Conservation (phyloP, 768 basidiomycete species). For the Naganishia friedmannii region DNA sequence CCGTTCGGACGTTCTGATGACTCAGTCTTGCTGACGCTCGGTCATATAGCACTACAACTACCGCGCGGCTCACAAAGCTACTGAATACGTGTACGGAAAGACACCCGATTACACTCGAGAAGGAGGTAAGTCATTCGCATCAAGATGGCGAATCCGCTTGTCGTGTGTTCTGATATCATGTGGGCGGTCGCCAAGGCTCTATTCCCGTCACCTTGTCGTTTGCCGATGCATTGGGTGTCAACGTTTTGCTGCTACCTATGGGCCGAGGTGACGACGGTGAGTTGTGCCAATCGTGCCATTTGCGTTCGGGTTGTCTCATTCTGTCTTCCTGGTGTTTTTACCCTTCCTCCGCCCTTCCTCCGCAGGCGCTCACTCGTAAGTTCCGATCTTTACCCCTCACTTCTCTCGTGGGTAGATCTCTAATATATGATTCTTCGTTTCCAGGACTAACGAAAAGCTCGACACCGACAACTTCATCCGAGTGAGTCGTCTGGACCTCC, state of each 20-base stretch:
- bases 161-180: not conserved
- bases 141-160: not conserved
- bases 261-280: constrained; percentile 85
- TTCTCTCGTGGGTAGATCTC: not conserved
- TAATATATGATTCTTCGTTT: constrained; percentile 1
- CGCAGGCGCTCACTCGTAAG: constrained; percentile 37
- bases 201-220: constrained; percentile 93
- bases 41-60: constrained; percentile 79
- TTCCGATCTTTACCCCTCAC: not conserved
- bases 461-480: constrained; percentile 84
- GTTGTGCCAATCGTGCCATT: not conserved
- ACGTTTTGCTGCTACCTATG: constrained; percentile 86
- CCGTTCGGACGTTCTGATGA: not conserved
- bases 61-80: constrained; percentile 78
- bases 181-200: constrained; percentile 58
- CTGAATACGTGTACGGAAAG: constrained; percentile 59
- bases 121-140: constrained; percentile 43
- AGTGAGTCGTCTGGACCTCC: constrained; percentile 57
- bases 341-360: too few relatives aligned
- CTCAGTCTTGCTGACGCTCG: not conserved
- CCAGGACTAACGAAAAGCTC: constrained; percentile 89
- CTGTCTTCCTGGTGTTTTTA: not conserved
- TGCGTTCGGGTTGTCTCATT: not conserved
- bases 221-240: constrained; percentile 79
- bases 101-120: constrained; percentile 53